Base-by-base conservation (phyloP, 192 early-diverging fungal species). In the Pilaira anomala region DNA sequence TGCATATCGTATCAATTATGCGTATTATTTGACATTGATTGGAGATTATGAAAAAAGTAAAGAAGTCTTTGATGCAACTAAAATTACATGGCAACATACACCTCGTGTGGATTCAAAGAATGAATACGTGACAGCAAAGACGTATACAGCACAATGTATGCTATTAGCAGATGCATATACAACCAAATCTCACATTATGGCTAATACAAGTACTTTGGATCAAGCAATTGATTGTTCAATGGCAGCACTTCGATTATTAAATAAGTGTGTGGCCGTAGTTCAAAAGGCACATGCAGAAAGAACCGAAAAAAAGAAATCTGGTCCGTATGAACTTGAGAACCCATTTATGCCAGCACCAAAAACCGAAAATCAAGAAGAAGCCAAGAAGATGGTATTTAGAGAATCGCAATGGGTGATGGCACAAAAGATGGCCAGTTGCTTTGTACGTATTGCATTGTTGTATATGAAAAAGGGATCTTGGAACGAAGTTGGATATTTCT, bases 401-500 rank as follows among this genome's bases (percentile, higher is more conserved):
- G 62, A 68, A 45, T 59, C 54, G 13, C 45, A 74, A 54, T 75
- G 71, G 69, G 36, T 29, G 14, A 41, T 72, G 46, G 60, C 60
- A 74, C 63, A 73, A 64, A 76, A 60, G 55, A 60, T 90, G 21
- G 63, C 80, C 7, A 78, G 78, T 24, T 74, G 74, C 13, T 81
- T 73, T 42, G 48, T 73, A 21, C 78, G 76, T 33, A 67, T 90
- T 0, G 83, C 81, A 14, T 55, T 19, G 45, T 45, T 89, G 1
- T 76, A 85, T 60, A 39, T 85, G 2, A 51, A 73, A 12, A 83
- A 82, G 4, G 90, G 90, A 3, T 83, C 85, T 12, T 62, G 72
- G 19, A 64, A 67, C 26, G 86, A 90, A 56, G 78, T 86, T 1
- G 80, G 86, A 48, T 87, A 84, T 63, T 90, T 79, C 72, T 76